A percentile compares a stretch with the other conserved stretches of the same genome.
Conservation (phyloP, 805 yeast genomes). For the Metschnikowia santaceciliae region DNA sequence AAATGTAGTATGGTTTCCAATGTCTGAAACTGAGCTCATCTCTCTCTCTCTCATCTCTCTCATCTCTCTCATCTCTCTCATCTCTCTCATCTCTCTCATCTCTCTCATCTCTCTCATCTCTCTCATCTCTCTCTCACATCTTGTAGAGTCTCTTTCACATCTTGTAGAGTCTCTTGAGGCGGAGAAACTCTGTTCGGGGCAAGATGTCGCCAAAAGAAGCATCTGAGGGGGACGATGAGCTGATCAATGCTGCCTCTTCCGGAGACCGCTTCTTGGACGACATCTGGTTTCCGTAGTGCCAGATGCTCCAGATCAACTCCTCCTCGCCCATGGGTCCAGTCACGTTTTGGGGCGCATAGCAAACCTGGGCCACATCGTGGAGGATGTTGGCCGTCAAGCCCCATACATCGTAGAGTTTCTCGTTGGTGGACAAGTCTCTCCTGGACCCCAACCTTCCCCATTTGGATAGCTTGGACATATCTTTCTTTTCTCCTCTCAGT, state of each 20-base stretch:
- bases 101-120: too few species aligned
- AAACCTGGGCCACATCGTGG: constrained; percentile 62
- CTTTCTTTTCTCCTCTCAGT: constrained; percentile 5
- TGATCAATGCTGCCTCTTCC: constrained; percentile 54
- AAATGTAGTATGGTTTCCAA: too few species aligned
- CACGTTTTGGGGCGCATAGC: constrained; percentile 23
- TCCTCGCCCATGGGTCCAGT: constrained; percentile 52
- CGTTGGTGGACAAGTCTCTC: constrained; percentile 35
- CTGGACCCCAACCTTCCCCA: constrained; percentile 43
- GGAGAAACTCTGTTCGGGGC: constrained; percentile 39
- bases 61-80: too few species aligned
- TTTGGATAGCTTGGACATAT: constrained; percentile 12
- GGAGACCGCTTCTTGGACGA: constrained; percentile 41
- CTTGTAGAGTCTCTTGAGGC: constrained; percentile 42
- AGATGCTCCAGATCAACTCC: constrained; percentile 55
- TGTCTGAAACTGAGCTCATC: too few species aligned
- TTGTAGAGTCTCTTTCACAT: neutral
- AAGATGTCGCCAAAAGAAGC: constrained; percentile 40
- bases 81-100: too few species aligned
- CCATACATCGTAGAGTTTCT: constrained; percentile 68
- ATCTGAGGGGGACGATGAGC: constrained; percentile 7
- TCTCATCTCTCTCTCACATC: too few species aligned
- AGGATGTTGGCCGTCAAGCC: constrained; percentile 77
- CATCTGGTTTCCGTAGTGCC: constrained; percentile 55
- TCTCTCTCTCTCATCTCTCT: too few species aligned